Evolutionary conservation across 306 rosid species (phyloP), one percentile per base, ranked within the genome.

Genomic region (Malus fusca): DNA sequence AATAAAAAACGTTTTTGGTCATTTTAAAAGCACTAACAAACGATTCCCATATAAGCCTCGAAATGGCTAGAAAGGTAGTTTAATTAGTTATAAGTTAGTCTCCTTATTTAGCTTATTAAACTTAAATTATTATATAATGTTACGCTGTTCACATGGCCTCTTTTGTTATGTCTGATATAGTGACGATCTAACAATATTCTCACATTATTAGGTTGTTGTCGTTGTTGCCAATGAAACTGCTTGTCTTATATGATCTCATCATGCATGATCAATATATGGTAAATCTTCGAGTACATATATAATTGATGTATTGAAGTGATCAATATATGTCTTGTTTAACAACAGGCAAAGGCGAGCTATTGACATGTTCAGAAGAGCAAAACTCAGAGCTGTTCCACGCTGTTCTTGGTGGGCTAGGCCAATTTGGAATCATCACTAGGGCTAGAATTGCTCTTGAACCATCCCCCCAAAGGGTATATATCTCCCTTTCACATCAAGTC

Each of bases 391-490:
- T 90, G 77, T 95, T 95, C 88, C 89, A 92, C 80, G 92, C 85
- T 26, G 99, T 90, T 73, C 93, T 95, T 14, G 99, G 99, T 23
- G 99, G 99, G 64, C 95, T 95, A n/a, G 99, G 97, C 63, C 99
- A 95, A 66, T 92, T 95, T 81, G 99, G 99, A 69, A 89, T 95
- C 82, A 95, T 95, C 75, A 92, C 97, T 14, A 87, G 99, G 79
- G 97, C 97, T 35, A 83, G 97, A 77, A 92, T 95, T 87, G 87
- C 95, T 62, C 93, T 95, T 2, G 93, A 95, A 83, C 96, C 88
- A 60, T 87, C 97, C 33, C 99, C 99, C 53, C 83, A 87, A 52
- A 88, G 93, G 87, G 99, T 94, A 86, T 60, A 11, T 72, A 10
- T 79, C 71, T 48, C 53, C 76, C 71, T 63, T 25, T n/a, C 48